These are phyloP conservation scores for Chaetoscypha palmicola DNA, from an alignment of 2,329 filamentous ascomycete species.

Conservation along the genomic window DNA sequence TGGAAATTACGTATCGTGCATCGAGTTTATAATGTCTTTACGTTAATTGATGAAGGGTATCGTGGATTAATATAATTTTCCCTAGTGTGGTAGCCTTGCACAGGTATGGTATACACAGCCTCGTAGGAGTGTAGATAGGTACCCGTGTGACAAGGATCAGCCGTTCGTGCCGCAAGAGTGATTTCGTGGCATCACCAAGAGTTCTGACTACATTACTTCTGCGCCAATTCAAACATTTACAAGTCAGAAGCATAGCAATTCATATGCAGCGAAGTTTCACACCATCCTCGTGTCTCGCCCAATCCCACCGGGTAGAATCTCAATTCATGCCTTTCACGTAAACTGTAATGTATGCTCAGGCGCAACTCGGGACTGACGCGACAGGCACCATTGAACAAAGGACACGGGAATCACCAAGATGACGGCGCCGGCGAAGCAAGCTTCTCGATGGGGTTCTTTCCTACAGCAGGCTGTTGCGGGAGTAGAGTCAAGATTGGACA, in stretches of 20 bases:
- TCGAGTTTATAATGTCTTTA: too few relatives aligned
- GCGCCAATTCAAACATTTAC: background rate
- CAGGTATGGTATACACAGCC: background rate
- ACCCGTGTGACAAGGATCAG: background rate
- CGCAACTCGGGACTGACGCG: constrained; percentile 11
- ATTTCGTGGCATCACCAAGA: background rate
- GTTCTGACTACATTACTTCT: background rate
- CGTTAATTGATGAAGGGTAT: too few relatives aligned
- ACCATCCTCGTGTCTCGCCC: background rate
- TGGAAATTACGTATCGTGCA: too few relatives aligned
- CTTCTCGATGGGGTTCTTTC: constrained; percentile 69
- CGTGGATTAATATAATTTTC: too few relatives aligned
- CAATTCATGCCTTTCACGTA: constrained; percentile 8
- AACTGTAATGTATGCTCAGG: constrained; percentile 21
- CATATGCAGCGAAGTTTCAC: background rate
- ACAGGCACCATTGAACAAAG: constrained; percentile 15
- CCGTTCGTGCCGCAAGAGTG: background rate
- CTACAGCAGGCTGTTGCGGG: constrained; percentile 87
- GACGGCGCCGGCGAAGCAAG: constrained; percentile 34
- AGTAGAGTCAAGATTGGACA: constrained; percentile 88
- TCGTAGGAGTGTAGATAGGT: background rate
- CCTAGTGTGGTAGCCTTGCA: constrained; percentile 1
- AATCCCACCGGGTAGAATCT: background rate
- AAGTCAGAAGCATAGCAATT: background rate
- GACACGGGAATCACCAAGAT: constrained; percentile 18